phyloP scores from a whole-genome alignment of 1,139 yeast species.

The Taphrina wiesneri region DNA sequence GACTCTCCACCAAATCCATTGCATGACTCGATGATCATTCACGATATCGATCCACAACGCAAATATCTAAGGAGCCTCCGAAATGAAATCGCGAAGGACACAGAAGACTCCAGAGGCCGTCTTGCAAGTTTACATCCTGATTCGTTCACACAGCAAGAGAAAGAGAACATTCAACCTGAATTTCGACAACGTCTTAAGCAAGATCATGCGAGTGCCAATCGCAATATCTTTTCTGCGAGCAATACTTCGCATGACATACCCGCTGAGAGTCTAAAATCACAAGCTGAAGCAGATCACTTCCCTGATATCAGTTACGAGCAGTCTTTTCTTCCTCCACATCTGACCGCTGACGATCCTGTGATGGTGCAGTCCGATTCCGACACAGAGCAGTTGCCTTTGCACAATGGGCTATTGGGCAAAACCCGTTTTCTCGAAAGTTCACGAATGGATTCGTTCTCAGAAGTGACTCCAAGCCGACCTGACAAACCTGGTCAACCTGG shows the following conservation, averaged over 20 bases:
- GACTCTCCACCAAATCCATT: not conserved
- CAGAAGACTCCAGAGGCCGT: not conserved
- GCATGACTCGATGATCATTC: not conserved
- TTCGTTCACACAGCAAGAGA: not conserved
- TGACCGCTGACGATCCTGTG: not conserved
- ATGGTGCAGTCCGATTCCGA: not conserved
- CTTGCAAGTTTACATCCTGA: not conserved
- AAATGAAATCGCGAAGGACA: not conserved
- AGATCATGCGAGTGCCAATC: not conserved
- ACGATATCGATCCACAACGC: not conserved
- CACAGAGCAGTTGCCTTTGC: not conserved
- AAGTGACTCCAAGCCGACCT: not conserved
- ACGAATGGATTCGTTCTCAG: not conserved
- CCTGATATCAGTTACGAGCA: constrained; percentile 22
- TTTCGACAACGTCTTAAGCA: not conserved
- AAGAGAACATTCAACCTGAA: not conserved
- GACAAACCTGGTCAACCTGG: not conserved
- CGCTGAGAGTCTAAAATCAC: not conserved
- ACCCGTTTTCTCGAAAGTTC: not conserved
- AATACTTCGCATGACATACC: not conserved
- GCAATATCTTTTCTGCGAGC: not conserved
- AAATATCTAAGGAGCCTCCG: not conserved
- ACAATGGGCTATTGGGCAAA: not conserved
- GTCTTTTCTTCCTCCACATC: constrained; percentile 8
- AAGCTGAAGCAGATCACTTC: not conserved